These are phyloP conservation scores for Elsinoe australis DNA, from an alignment of 2,329 filamentous ascomycete genomes.

Conservation along the genomic window DNA sequence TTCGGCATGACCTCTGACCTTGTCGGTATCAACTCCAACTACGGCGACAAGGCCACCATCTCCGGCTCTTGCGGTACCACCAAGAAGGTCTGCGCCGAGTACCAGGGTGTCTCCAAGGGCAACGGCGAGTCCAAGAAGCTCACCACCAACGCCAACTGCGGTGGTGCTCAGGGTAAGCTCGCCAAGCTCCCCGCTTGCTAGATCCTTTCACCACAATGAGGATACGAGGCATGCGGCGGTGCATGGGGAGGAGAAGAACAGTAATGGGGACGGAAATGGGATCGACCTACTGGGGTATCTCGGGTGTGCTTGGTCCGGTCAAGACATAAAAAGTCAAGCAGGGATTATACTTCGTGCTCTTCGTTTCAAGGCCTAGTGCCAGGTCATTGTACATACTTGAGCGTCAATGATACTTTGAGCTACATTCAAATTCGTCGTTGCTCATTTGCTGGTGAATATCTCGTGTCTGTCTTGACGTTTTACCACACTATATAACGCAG, in stretches of 20 bases:
- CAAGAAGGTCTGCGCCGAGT: conserved; percentile 31
- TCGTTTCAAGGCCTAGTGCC: conserved; percentile 14
- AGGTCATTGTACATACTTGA: conserved; percentile 14
- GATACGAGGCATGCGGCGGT: background rate
- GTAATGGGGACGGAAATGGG: background rate
- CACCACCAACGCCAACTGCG: conserved; percentile 27
- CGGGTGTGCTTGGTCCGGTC: background rate
- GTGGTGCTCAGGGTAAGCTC: conserved; percentile 12
- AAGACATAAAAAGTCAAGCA: conserved; percentile 7
- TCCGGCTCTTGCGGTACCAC: conserved; percentile 36
- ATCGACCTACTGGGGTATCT: background rate
- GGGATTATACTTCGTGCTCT: conserved; percentile 13
- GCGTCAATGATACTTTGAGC: conserved; percentile 14
- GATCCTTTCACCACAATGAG: background rate
- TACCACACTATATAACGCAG: no score
- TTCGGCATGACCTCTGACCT: conserved; percentile 39
- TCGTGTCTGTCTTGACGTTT: no score
- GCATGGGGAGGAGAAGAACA: background rate
- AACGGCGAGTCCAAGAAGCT: conserved; percentile 26
- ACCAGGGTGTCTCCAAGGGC: conserved; percentile 27
- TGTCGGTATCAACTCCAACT: conserved; percentile 47
- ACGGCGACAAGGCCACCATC: conserved; percentile 41
- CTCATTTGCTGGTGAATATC: no score
- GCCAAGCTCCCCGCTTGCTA: conserved; percentile 20
- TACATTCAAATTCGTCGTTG: background rate